Evolutionary conservation across 169 alveolate species (phyloP), one percentile per base, ranked within the genome.

Genomic region (Eimeria falciformis): DNA sequence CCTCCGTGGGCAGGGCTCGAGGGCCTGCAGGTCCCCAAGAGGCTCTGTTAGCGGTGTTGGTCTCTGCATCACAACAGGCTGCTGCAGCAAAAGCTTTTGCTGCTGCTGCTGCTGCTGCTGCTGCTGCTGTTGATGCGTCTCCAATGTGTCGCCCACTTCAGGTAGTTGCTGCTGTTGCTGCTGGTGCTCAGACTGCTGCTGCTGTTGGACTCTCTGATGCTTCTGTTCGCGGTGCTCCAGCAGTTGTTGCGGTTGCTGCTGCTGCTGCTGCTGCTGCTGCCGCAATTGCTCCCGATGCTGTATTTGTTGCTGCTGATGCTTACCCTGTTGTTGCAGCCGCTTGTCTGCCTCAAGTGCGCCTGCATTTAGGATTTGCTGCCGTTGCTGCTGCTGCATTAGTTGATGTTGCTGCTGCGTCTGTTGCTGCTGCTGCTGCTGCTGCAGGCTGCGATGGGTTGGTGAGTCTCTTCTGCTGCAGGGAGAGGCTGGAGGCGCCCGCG

Each of bases 401-500:
- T 9, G 71, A 14, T 14, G 18, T 25, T 58, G 71, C 71, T 14
- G 71, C 71, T 23, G 69, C 43, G 5, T 62, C 86, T 71, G 58
- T 14, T 46, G 86, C 58, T 71, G 83, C 33, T 71, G 62, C 83
- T 71, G 83, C 58, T 71, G 83, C 83, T 25, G 5, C 3, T 27
- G 56, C 5, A 21, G 55, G 33, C 17, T 6, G 37, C 33, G 25
- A 3, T 56, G 6, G 14, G 14, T 27, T 3, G 83, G 83, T 27
- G 83, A 33, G 11, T 71, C 40, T 11, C 58, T 14, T 23, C 56
- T 9, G 43, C 83, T 71, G 83, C 83, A 71, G 17, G 83, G 83
- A 71, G 83, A 71, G 18, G 83, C 83, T 2, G 83, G 83, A 1
- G 83, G 83, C 33, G 83, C 83, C 43, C 83, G 47, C 7, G 83